Evolutionary conservation across 805 yeast species (phyloP).

Genomic region (Scheffersomyces stipitis): DNA sequence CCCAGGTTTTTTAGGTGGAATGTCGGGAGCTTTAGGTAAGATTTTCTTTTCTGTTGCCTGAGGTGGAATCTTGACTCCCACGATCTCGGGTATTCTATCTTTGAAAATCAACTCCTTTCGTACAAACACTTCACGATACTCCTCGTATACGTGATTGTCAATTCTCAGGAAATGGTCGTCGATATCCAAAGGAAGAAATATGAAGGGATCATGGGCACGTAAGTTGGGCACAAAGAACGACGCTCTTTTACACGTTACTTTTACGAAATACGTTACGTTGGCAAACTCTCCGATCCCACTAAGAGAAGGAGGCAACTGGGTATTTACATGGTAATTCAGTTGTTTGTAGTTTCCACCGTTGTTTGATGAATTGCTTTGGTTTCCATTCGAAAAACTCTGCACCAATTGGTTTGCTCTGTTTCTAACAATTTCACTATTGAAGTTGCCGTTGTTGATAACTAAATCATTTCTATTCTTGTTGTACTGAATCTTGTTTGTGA

Average conservation of each 20-base stretch:
- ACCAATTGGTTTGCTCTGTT: constrained; percentile 1
- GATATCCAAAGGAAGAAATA: constrained; percentile 51
- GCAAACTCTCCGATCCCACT: constrained; percentile 35
- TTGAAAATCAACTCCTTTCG: constrained; percentile 41
- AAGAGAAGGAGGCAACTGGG: constrained; percentile 37
- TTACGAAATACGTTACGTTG: constrained; percentile 51
- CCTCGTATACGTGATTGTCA: constrained; percentile 23
- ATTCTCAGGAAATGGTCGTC: constrained; percentile 19
- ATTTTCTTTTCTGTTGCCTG: constrained; percentile 15
- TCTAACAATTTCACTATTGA: constrained; percentile 13
- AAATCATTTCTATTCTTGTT: constrained; percentile 28
- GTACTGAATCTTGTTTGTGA: constrained; percentile 33
- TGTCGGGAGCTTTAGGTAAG: constrained; percentile 17
- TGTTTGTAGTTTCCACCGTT: constrained; percentile 1
- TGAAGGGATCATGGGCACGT: constrained; percentile 49
- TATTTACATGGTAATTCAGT: constrained; percentile 22
- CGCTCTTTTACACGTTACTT: constrained; percentile 58
- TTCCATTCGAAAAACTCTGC: neutral
- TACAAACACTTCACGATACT: constrained; percentile 43
- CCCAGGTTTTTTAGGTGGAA: constrained; percentile 20
- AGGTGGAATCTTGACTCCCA: constrained; percentile 33
- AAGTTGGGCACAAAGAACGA: constrained; percentile 48
- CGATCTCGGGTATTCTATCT: constrained; percentile 44
- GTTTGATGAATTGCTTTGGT: neutral
- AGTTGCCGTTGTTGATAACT: constrained; percentile 34